A percentile compares a stretch with the other conserved stretches of the same genome.
These are phyloP conservation scores for Aureobasidium leucospermi DNA, from an alignment of 2,329 filamentous ascomycete genomes.

Conservation along the genomic window DNA sequence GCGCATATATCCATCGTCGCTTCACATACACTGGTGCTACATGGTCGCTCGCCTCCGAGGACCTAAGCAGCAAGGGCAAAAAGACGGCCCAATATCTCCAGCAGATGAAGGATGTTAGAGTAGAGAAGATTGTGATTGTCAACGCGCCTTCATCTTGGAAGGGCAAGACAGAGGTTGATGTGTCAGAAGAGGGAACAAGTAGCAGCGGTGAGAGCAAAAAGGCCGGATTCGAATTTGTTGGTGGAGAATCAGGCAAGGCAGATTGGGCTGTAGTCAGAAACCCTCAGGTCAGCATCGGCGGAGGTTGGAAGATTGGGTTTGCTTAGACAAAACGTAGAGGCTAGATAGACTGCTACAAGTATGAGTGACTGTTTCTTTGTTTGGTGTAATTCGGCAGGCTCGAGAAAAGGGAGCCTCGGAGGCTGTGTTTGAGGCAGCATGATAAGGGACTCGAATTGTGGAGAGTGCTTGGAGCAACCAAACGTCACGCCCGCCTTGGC, in stretches of 20 bases:
- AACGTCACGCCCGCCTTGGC: not conserved
- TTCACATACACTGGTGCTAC: constrained; percentile 57
- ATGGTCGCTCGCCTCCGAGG: constrained; percentile 59
- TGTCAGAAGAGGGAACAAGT: constrained; percentile 52
- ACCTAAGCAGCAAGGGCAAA: constrained; percentile 51
- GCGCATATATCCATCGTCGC: constrained; percentile 78
- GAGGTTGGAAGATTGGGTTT: constrained; percentile 58
- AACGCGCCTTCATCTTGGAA: constrained; percentile 70
- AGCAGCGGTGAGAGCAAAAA: constrained; percentile 35
- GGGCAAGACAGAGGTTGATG: constrained; percentile 53
- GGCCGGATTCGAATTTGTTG: constrained; percentile 54
- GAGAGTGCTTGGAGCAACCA: not conserved
- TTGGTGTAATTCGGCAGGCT: not conserved
- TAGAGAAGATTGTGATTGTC: constrained; percentile 80
- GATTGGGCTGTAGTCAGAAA: constrained; percentile 57
- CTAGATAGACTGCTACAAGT: not conserved
- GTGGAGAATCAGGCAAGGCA: constrained; percentile 47
- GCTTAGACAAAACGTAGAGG: constrained; percentile 7
- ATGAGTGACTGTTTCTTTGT: not conserved
- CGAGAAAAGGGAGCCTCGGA: not conserved
- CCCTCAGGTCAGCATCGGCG: constrained; percentile 54
- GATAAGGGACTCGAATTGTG: not conserved
- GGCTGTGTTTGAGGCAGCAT: constrained; percentile 3
- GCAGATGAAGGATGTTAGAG: constrained; percentile 65
- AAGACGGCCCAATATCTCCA: constrained; percentile 70